A percentile compares a stretch with the other conserved stretches of the same genome.
These are phyloP conservation scores for Xerophyta viscosa DNA, from an alignment of 106 monocot genomes.

Conservation along the genomic window DNA sequence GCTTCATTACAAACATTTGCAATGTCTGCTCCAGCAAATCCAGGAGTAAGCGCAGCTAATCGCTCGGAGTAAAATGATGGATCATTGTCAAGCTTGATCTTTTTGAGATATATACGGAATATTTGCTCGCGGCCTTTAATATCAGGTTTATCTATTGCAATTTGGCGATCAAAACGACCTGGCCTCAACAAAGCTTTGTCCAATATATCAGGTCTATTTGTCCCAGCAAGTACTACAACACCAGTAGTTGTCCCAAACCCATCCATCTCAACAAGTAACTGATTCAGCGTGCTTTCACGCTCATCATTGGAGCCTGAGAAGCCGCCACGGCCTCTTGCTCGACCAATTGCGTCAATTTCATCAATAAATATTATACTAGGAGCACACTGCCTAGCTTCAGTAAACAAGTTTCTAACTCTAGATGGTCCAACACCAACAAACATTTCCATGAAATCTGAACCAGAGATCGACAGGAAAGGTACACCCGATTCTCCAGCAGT, in stretches of 20 bases:
- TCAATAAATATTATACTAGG: constrained; percentile 46
- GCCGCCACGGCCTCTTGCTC: constrained; percentile 25
- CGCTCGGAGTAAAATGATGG: constrained; percentile 12
- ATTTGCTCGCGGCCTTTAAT: constrained; percentile 37
- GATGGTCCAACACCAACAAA: constrained; percentile 99
- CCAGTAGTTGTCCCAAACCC: constrained; percentile 32
- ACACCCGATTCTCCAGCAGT: constrained; percentile 96
- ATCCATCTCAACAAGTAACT: constrained; percentile 50
- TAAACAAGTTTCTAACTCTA: constrained; percentile 83
- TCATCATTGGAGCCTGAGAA: constrained; percentile 24
- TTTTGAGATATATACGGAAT: constrained; percentile 28
- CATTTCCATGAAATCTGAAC: constrained; percentile 99
- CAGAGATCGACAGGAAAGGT: constrained; percentile 94
- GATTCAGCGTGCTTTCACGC: constrained; percentile 37
- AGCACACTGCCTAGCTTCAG: constrained; percentile 71
- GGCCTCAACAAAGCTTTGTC: constrained; percentile 36
- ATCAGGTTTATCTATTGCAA: constrained; percentile 31
- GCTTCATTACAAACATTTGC: constrained; percentile 16
- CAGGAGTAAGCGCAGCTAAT: constrained; percentile 15
- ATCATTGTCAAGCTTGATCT: constrained; percentile 25
- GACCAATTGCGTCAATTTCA: constrained; percentile 46
- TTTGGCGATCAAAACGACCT: constrained; percentile 38
- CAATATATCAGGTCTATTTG: constrained; percentile 34
- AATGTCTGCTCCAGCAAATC: constrained; percentile 19
- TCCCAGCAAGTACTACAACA: constrained; percentile 37